Evolutionary conservation across 2,329 filamentous ascomycete species (phyloP).

Genomic region (Fusarium domesticum): DNA sequence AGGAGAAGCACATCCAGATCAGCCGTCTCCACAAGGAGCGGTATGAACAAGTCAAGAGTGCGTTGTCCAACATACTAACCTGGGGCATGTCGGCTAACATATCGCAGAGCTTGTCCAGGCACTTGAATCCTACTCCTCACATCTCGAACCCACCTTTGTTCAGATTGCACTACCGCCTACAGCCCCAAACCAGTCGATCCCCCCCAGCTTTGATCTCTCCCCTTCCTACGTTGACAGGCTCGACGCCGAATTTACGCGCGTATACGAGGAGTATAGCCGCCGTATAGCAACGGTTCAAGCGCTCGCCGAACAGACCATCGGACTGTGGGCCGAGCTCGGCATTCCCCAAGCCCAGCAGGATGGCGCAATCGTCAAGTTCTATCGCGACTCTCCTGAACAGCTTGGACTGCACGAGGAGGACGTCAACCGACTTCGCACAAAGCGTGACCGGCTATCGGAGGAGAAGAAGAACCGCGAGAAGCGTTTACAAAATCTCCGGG

Average conservation of each 20-base stretch:
- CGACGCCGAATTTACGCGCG: slow-evolving; percentile 85
- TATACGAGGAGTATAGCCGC: slow-evolving; percentile 94
- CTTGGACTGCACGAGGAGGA: slow-evolving; percentile 90
- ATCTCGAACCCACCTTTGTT: slow-evolving; percentile 87
- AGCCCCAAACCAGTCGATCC: slow-evolving; percentile 69
- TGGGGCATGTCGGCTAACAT: slow-evolving; percentile 8
- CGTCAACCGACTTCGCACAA: slow-evolving; percentile 65
- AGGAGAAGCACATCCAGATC: slow-evolving; percentile 81
- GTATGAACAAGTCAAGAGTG: slow-evolving; percentile 93
- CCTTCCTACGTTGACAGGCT: slow-evolving; percentile 81
- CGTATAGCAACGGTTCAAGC: slow-evolving; percentile 73
- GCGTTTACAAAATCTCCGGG: slow-evolving; percentile 69
- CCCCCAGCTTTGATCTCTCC: slow-evolving; percentile 88
- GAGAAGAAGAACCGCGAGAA: slow-evolving; percentile 87
- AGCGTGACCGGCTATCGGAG: slow-evolving; percentile 77
- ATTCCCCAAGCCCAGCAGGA: slow-evolving; percentile 94
- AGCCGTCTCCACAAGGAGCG: slow-evolving; percentile 83
- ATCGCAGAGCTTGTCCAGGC: slow-evolving; percentile 80
- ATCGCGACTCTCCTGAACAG: slow-evolving; percentile 88
- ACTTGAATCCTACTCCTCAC: slow-evolving; percentile 92
- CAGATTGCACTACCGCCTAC: slow-evolving; percentile 82
- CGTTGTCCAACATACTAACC: slow-evolving; percentile 28
- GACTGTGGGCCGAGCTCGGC: slow-evolving; percentile 92
- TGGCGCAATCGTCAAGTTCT: slow-evolving; percentile 78
- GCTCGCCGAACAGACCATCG: slow-evolving; percentile 80